These are phyloP conservation scores for Setaria viridis DNA, from an alignment of 202 grass and related monocot species.

Conservation along the genomic window DNA sequence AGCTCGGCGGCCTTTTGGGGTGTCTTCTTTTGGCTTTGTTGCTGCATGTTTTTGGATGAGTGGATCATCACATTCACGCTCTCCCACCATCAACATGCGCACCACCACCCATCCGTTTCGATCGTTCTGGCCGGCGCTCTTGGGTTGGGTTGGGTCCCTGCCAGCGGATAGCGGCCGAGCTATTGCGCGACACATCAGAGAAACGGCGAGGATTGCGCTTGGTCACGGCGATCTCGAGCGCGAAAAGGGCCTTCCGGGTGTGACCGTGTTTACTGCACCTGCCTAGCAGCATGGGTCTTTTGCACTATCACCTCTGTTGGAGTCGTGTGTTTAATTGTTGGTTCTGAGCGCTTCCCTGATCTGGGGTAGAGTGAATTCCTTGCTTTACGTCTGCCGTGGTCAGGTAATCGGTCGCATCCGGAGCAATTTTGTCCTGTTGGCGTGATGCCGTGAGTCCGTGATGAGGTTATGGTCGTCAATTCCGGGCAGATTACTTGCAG, in stretches of 20 bases:
- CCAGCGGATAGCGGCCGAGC: background rate
- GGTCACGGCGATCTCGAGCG: background rate
- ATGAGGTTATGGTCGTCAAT: no score
- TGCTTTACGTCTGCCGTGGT: background rate
- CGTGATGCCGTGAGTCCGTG: background rate
- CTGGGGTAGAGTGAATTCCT: background rate
- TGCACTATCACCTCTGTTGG: background rate
- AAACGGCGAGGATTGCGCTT: background rate
- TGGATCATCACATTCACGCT: background rate
- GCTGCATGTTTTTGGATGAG: background rate
- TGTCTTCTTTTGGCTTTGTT: background rate
- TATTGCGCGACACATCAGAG: slow-evolving; percentile 12
- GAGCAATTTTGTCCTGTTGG: background rate
- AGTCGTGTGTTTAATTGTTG: background rate
- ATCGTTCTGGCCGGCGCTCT: background rate
- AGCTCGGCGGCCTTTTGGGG: slow-evolving; percentile 16
- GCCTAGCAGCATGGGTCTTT: background rate
- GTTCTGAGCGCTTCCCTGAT: background rate
- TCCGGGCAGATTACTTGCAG: background rate
- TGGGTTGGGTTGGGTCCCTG: background rate
- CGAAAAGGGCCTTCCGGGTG: background rate
- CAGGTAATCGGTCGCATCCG: background rate
- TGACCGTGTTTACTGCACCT: background rate
- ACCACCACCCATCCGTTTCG: background rate
- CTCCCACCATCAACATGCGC: background rate